These are phyloP conservation scores for Rickenella mellea DNA, from an alignment of 768 basidiomycete genomes.

Conservation along the genomic window DNA sequence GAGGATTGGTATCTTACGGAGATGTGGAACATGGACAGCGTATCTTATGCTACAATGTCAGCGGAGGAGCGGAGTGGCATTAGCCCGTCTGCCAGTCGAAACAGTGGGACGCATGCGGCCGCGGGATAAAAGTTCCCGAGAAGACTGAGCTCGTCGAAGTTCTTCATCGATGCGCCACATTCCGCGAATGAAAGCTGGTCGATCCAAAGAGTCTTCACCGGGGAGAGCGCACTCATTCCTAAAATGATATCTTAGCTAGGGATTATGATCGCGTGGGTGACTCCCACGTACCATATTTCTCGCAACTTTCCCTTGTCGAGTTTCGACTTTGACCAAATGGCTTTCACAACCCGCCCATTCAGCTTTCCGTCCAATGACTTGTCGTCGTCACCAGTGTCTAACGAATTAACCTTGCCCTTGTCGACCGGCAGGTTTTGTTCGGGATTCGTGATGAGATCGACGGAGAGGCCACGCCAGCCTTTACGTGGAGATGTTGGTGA, in stretches of 20 bases:
- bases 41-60: too few relatives aligned
- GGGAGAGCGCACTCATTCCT: conserved; percentile 67
- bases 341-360: conserved; percentile 44
- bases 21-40: too few relatives aligned
- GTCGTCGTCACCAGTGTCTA: conserved; percentile 22
- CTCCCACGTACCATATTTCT: conserved; percentile 52
- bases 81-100: too few relatives aligned
- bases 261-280: neutral
- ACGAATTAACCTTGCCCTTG: conserved; percentile 6
- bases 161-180: conserved; percentile 89
- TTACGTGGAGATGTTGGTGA: conserved; percentile 32
- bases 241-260: neutral
- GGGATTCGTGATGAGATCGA: conserved; percentile 48
- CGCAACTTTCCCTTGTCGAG: conserved; percentile 42
- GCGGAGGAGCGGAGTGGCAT: too few relatives aligned
- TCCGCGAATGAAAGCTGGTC: conserved; percentile 60
- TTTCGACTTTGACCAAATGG: conserved; percentile 55
- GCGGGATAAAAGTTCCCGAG: too few relatives aligned
- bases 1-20: too few relatives aligned
- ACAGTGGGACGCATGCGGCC: too few relatives aligned
- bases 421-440: conserved; percentile 26
- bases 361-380: conserved; percentile 38
- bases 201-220: conserved; percentile 46
- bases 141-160: conserved; percentile 48
- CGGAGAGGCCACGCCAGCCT: conserved; percentile 68